Evolutionary conservation across 768 basidiomycete species (phyloP), one percentile per base, ranked within the genome.

Genomic region (Termitomyces sp.): DNA sequence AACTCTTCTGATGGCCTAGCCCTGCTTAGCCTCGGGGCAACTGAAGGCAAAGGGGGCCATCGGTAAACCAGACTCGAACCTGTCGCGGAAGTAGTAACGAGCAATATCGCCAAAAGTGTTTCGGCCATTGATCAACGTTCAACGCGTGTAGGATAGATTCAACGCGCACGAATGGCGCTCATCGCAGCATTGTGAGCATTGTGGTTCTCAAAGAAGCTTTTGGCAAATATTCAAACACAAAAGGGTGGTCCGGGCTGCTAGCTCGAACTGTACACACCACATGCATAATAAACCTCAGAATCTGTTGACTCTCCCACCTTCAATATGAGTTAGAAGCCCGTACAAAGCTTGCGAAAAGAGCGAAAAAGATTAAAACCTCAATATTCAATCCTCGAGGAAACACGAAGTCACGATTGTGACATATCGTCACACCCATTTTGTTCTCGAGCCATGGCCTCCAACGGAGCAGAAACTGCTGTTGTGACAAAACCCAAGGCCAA

Each of bases 31-130:
- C 94, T 80, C 4, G 85, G 78, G 5, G 84, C 79, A 1, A 83
- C 73, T 13, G 73, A 64, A 15, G 92, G 91, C 15, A 75, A 77
- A 15, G 91, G 87, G 0, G 94, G 94, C 88, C 92, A 96, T 60
- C 90, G 80, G 68, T 86, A 94, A 53, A 92, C 87, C 5, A 94
- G 73, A 62, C 77, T 87, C 10, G 86, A 83, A 28, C 89, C 91
- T 65, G 86, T 90, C 7, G 90, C 86, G 9, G 92, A 94, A 13
- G 87, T 86, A 5, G 91, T 91, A 44, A 93, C 90, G 36, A 97
- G 82, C 4, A 95, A 72, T 60, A 96, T 77, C 10, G 91, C 87
- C 48, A 94, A 75, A 33, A 97, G 80, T 2, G 86, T 85, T 71
- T 90, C 87, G 41, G 87, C 86, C 88, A 91, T 90, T 29, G 18